Percentiles rank a stretch among this genome's conserved stretches.
phyloP scores from a whole-genome alignment of 768 basidiomycete genomes.

The Tricholoma terreum region DNA sequence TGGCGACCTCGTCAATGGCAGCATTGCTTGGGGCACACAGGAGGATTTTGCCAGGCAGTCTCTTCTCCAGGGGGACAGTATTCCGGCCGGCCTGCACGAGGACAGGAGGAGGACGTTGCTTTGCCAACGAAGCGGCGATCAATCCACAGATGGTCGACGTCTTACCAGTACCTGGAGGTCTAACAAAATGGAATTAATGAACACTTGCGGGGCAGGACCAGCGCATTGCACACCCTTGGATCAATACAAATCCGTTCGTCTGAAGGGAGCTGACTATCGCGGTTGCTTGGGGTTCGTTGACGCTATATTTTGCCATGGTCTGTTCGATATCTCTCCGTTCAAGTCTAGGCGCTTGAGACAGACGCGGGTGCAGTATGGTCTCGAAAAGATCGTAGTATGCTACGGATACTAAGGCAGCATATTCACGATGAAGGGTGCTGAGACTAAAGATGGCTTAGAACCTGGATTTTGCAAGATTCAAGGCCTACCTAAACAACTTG shows the following conservation, averaged over 20 bases:
- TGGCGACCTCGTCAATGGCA: constrained; percentile 94
- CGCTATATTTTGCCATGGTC: constrained; percentile 64
- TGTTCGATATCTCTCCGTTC: constrained; percentile 52
- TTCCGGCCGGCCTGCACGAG: constrained; percentile 45
- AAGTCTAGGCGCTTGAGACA: constrained; percentile 44
- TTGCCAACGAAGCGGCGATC: constrained; percentile 77
- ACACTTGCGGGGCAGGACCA: background rate
- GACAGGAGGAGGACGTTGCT: constrained; percentile 54
- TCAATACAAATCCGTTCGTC: constrained; percentile 78
- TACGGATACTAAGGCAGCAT: constrained; percentile 77
- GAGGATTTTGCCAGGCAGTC: constrained; percentile 60
- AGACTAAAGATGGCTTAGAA: constrained; percentile 48
- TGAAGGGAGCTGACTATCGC: constrained; percentile 79
- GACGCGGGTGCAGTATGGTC: constrained; percentile 67
- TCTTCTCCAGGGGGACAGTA: constrained; percentile 39
- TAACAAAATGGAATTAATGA: constrained; percentile 25
- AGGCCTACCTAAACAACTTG: constrained; percentile 77
- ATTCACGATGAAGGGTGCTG: constrained; percentile 90
- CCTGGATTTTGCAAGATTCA: background rate
- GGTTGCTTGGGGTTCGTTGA: constrained; percentile 93
- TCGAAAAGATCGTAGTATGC: constrained; percentile 77
- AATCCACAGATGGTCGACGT: constrained; percentile 96
- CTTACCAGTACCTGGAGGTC: constrained; percentile 98
- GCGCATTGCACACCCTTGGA: constrained; percentile 73
- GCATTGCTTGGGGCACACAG: constrained; percentile 98